A percentile compares a stretch with the other conserved stretches of the same genome.
Conservation (phyloP, 139 green algal genomes). For the Tetraselmis striata region DNA sequence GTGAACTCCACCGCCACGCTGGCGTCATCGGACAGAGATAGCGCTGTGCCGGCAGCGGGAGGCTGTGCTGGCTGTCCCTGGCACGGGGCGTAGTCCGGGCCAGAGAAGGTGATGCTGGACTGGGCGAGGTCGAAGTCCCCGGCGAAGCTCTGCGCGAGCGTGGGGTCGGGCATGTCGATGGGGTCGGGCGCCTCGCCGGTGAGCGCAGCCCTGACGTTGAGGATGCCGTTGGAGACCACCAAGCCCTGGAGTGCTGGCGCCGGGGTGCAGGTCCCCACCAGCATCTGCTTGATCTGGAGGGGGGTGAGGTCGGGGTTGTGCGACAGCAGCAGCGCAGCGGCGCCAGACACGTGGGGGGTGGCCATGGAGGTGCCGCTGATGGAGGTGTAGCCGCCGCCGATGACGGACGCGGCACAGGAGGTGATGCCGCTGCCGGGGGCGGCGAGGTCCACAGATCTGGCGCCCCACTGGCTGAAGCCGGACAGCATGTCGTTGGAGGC, state of each 20-base stretch:
- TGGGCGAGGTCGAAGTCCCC: background rate
- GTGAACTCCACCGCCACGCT: background rate
- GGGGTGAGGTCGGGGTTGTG: background rate
- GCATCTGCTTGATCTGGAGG: background rate
- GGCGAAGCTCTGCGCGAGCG: background rate
- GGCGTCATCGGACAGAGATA: background rate
- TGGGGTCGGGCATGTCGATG: background rate
- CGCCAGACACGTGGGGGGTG: conserved; percentile 6
- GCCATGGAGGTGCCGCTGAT: background rate
- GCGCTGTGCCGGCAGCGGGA: too few relatives aligned
- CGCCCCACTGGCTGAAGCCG: background rate
- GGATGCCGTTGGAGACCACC: background rate
- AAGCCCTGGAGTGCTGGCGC: background rate
- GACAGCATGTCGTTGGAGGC: background rate
- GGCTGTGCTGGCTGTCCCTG: too few relatives aligned
- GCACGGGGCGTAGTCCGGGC: background rate
- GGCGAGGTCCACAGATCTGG: background rate
- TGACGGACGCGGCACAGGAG: background rate
- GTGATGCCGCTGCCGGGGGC: conserved; percentile 3
- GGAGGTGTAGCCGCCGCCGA: background rate
- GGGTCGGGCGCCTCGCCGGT: background rate
- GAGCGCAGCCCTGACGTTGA: background rate
- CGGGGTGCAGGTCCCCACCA: background rate
- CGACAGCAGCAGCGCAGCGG: background rate
- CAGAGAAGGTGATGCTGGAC: background rate